Base-by-base conservation (phyloP, 2,329 filamentous ascomycete genomes). In the Colletotrichum coccodes region DNA sequence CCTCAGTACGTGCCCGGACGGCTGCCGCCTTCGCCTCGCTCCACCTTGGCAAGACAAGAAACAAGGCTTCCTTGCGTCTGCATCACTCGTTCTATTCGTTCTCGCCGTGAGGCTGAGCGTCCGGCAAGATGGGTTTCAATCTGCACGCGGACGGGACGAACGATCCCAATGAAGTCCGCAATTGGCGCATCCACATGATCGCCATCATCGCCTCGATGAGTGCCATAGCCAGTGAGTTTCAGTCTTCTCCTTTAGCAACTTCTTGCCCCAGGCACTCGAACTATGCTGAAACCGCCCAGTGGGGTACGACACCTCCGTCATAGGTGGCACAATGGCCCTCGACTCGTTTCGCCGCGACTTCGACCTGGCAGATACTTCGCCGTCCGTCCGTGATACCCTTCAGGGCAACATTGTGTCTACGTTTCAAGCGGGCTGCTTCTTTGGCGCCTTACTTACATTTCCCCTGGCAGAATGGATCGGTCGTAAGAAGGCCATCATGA, bases 381-480 rank as follows among this genome's bases (percentile, higher is more conserved):
- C 62, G 2, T 54, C 50, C 11, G 47, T 62, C 18, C 64, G 70
- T 21, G 72, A 73, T n/a, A 56, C 68, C 16, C 67, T 72, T 11
- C 64, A 67, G 21, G 70, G 70, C 28, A 79, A 79, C 63, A 80
- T 80, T 32, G 77, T 79, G 72, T 75, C 68, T 65, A 87, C 85
- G 3, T 89, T 88, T 71, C 85, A 84, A 16, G 86, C 85, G 5
- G 87, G 86, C n/a, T 86, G 86, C 64, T 82, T 86, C 36, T 85
- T 89, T 70, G 87, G 86, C 5, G 81, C 85, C 32, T 78, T 88
- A 28, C 83, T 85, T 76, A 85, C 83, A 64, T 86, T 86, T 21
- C 79, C 87, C 34, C 85, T 86, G 9, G 87, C 87, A 79, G 87
- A 89, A 70, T 80, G 82, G 18, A 81, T 88, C 53, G 87, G 87